Base-by-base conservation (phyloP, 2,329 filamentous ascomycete species). In the Penicillium olsonii region DNA sequence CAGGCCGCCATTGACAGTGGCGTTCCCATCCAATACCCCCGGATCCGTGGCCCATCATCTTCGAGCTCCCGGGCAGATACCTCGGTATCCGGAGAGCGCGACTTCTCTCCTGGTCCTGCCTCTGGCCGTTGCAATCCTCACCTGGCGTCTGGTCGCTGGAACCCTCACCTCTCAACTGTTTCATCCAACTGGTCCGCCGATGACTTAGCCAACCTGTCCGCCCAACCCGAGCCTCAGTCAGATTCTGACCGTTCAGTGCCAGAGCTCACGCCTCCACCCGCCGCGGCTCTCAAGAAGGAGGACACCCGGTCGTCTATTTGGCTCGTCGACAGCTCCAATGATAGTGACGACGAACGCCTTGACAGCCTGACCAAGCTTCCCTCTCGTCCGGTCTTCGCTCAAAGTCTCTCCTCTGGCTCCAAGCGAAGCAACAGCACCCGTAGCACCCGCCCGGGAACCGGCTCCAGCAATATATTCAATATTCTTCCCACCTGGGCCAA, bases 401-500 rank as follows among this genome's bases (percentile, higher is more conserved):
- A 55, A 73, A 81, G 67, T 38, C 61, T 63, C 3, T 67, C 60
- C 75, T 79, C 66, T 73, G 79, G 46, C 19, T 71, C 68, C 8
- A 64, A 58, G 17, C 56, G 67, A 33, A 64, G 65, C 37, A 69
- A 68, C 53, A 74, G 69, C 51, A 56, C 66, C 42, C 63, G 64
- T 33, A 71, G 68, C 48, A 59, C 62, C 27, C 61, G 70, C 20
- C 65, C 67, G 4, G 73, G 72, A 27, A 79, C 78, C 11, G 71
- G 71, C 39, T 68, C 75, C 17, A 79, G 74, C 50, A 68, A 72
- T 19, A 56, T 75, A 22, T 59, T 75, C 42, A 69, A 69, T n/a
- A 67, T 65, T 31, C 67, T 77, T 37, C 77, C 78, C 1, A 67
- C 73, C 7, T 81, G 78, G 68, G 72, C 70, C 34, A 84, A 78